Base-by-base conservation (phyloP, 257 asterid genomes). In the Jasminum sambac region DNA sequence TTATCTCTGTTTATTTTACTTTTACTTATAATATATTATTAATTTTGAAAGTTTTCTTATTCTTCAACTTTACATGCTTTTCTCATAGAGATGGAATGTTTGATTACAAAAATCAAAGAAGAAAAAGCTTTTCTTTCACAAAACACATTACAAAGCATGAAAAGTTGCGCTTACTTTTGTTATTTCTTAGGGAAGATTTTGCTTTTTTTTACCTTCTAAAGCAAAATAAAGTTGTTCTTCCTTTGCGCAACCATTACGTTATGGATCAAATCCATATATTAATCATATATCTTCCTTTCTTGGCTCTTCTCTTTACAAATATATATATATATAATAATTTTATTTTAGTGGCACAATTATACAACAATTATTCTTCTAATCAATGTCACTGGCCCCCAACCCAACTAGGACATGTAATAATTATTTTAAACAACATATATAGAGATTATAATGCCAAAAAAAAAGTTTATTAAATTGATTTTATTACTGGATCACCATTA, bases 121-220 rank as follows among this genome's bases (percentile, higher is more conserved):
- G 59, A 37, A 68, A 50, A 55, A 21, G 38, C 40, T 39, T 48
- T 52, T 50, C 46, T 68, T 68, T 52, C 58, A 24, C 55, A 11
- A 55, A 17, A 62, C 66, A 62, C 39, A 62, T 34, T 1, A 62
- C 66, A 66, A 68, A 50, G 73, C 66, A 52, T 69, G 46, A 52
- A 57, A 84, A 84, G 84, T 71, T 72, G 86, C 76, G 88, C 84
- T 74, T 65, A 12, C 70, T 73, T 71, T 78, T 76, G 83, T 71
- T 78, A 71, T 72, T 77, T 80, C 83, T 84, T 50, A 71, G 80
- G 74, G 82, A 76, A 60, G 81, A 76, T 79, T 81, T 81, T 69
- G 23, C 64, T 67, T 65, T 73, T 76, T 68, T 39, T 36, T 37
- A 25, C 30, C 70, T 78, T 66, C 77, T 74, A 72, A 76, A 73